These are phyloP conservation scores for Boletus huronensis DNA, from an alignment of 768 basidiomycete genomes.

Conservation along the genomic window DNA sequence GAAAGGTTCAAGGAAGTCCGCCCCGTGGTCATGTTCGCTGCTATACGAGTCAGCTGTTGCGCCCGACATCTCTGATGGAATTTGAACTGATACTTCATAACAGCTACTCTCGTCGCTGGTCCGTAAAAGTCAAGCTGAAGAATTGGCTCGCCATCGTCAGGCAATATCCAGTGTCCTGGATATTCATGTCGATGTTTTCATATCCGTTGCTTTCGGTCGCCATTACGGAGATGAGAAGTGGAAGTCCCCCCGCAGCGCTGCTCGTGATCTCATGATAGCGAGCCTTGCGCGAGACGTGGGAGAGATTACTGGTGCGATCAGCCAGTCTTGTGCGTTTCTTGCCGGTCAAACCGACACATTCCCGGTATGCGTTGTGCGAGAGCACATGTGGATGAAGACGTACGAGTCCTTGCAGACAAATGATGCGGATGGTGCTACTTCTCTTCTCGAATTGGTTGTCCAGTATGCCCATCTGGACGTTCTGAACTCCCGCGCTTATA, in stretches of 20 bases:
- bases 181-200: constrained; percentile 48
- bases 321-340: constrained; percentile 32
- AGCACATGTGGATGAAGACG: constrained; percentile 64
- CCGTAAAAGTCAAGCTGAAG: constrained; percentile 31
- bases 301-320: constrained; percentile 31
- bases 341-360: constrained; percentile 31
- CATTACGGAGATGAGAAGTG: constrained; percentile 39
- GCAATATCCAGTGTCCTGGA: constrained; percentile 41
- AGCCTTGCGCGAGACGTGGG: constrained; percentile 35
- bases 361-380: constrained; percentile 41
- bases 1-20: constrained; percentile 60
- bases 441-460: constrained; percentile 56
- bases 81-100: constrained; percentile 7
- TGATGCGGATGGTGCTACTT: constrained; percentile 57
- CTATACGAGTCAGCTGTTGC: constrained; percentile 54
- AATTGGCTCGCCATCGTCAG: constrained; percentile 23
- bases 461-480: constrained; percentile 64
- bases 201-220: constrained; percentile 44
- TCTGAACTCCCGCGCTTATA: constrained; percentile 53
- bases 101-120: constrained; percentile 36
- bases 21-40: constrained; percentile 56
- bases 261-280: constrained; percentile 40
- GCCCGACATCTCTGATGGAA: not conserved
- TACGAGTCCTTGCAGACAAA: constrained; percentile 56
- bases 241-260: constrained; percentile 38